A percentile compares a stretch with the other conserved stretches of the same genome.
Conservation (phyloP, 305 asterid species). For the Stenogyne calaminthoides region DNA sequence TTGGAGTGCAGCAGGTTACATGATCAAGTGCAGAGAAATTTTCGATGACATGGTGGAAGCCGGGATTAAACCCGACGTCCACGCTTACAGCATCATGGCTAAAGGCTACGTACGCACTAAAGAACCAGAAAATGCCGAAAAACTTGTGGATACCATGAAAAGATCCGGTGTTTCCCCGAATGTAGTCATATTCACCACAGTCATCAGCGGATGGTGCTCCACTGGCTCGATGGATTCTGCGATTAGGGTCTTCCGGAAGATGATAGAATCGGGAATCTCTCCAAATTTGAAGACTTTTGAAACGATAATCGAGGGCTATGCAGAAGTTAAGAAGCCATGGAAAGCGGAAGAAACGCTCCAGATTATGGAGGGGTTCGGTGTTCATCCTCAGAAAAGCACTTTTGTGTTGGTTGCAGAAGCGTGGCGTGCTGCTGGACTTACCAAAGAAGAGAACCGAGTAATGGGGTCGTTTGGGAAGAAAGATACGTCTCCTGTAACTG, state of each 20-base stretch:
- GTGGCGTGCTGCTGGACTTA: constrained; percentile 51
- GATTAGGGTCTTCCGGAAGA: constrained; percentile 52
- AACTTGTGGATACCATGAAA: constrained; percentile 50
- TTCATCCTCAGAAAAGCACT: constrained; percentile 61
- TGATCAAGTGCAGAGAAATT: constrained; percentile 69
- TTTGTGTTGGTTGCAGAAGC: constrained; percentile 51
- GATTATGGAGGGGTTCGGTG: constrained; percentile 50
- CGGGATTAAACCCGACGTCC: constrained; percentile 64
- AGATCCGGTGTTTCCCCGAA: constrained; percentile 49
- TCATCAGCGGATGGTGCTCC: constrained; percentile 76
- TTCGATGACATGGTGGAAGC: constrained; percentile 70
- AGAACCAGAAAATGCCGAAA: constrained; percentile 78
- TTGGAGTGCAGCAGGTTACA: constrained; percentile 72
- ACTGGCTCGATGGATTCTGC: constrained; percentile 63
- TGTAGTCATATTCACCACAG: constrained; percentile 71
- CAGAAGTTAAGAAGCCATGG: constrained; percentile 63
- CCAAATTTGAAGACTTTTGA: constrained; percentile 74
- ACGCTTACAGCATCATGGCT: constrained; percentile 69
- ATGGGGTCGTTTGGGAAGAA: constrained; percentile 25
- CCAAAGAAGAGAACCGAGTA: constrained; percentile 49
- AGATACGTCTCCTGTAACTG: constrained; percentile 8
- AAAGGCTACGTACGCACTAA: constrained; percentile 67
- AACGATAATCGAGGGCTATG: constrained; percentile 66
- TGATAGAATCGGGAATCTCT: constrained; percentile 57
- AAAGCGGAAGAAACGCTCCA: constrained; percentile 58